Evolutionary conservation across 768 basidiomycete species (phyloP), one percentile per base, ranked within the genome.

Genomic region (Calocybe cyanea): DNA sequence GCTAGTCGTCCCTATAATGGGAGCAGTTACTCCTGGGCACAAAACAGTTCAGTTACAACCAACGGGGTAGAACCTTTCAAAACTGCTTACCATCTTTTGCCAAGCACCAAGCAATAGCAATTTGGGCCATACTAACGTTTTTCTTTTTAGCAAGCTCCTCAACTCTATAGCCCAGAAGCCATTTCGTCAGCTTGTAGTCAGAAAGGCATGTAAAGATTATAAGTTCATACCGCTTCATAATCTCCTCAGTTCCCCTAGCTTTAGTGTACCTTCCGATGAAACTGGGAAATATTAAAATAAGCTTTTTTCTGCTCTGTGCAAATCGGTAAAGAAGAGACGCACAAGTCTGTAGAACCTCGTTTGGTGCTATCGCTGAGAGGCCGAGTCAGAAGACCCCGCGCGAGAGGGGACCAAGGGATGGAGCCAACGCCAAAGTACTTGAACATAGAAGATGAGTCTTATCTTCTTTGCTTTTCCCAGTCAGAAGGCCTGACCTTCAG

Each of bases 351-450:
- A 18, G 57, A 53, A n/a, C 64, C 64, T 18, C 76, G 69, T 17
- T 59, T 62, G 1, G 74, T 76, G 42, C 69, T 15, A 38, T 64
- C 56, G 11, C 51, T 50, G 11, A 68, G 43, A 13, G 72, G 72
- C 19, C 73, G 68, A 9, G 73, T 69, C 24, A 78, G 60, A 6
- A 73, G 55, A 1, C 78, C 78, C 21, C 76, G 68, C n/a, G 67
- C 77, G n/a, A 81, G 67, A 0, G 79, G 78, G 10, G 75, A 77
- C 80, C 80, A 83, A 0, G 79, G 77, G 43, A 81, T 79, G 17
- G 69, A 61, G 1, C 77, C 80, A 21, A 79, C 76, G 30, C 77
- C 77, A 37, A 76, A 70, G n/a, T 54, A 72, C 57, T 72, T 77
- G 45, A 23, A 35, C 17, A n/a, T 18, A 35, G 25, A 28, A 11